phyloP scores from a whole-genome alignment of 1,139 yeast species.

The Nakaseomyces sp. region DNA sequence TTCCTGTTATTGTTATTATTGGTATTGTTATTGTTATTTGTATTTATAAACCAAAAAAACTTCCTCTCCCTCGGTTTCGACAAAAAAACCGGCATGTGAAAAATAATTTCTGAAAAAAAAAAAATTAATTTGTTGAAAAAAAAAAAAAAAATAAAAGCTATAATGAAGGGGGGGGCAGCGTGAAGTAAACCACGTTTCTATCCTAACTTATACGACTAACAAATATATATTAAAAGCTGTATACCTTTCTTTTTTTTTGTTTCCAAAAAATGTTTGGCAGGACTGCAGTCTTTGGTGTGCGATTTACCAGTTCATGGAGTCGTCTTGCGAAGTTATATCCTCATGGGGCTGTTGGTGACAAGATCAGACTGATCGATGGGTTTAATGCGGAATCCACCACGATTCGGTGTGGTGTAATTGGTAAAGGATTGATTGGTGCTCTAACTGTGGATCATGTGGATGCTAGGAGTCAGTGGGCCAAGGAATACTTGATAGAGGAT shows the following conservation, averaged over 20 bases:
- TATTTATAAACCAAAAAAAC: no score
- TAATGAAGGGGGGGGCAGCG: no score
- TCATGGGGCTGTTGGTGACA: background rate
- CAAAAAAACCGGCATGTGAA: background rate
- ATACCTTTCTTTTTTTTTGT: no score
- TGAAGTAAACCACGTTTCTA: no score
- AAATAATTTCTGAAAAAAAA: background rate
- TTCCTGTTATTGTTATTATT: background rate
- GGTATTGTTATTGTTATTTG: background rate
- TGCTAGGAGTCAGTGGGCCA: background rate
- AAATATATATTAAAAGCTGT: no score
- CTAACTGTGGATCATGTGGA: background rate
- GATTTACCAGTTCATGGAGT: background rate
- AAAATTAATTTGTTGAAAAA: background rate
- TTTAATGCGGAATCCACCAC: background rate
- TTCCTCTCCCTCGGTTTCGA: background rate
- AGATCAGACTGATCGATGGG: background rate
- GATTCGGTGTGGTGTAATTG: background rate
- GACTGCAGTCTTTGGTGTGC: background rate
- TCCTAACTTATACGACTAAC: no score
- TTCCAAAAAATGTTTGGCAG: no score
- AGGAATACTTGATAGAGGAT: background rate
- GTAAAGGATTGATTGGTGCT: background rate
- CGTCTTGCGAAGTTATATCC: slow-evolving; percentile 1
- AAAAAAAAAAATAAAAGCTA: no score